Conservation (phyloP, 768 basidiomycete genomes). For the Termitomyces sp. region DNA sequence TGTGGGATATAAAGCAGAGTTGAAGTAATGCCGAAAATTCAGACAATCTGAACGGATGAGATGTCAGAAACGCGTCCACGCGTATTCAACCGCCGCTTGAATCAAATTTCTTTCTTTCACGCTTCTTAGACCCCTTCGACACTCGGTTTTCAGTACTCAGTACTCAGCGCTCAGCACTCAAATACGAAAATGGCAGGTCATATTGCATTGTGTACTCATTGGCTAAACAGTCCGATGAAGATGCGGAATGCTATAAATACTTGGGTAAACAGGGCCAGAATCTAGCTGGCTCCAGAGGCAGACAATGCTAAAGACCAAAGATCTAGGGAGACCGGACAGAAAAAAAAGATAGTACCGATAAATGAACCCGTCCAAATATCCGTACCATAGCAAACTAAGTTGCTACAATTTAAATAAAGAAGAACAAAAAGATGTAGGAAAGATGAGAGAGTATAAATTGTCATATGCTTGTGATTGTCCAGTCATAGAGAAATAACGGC, state of each 20-base stretch:
- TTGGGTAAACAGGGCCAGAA: neutral
- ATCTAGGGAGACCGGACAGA: neutral
- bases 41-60: neutral
- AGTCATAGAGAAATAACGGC: constrained; percentile 15
- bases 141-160: too few species aligned
- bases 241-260: constrained; percentile 10
- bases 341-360: neutral
- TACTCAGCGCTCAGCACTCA: too few species aligned
- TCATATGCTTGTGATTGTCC: constrained; percentile 17
- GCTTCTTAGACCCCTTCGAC: too few species aligned
- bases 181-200: neutral
- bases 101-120: constrained; percentile 8
- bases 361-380: constrained; percentile 14
- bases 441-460: constrained; percentile 8
- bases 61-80: constrained; percentile 18
- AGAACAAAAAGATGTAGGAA: neutral
- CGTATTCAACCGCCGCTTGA: constrained; percentile 20
- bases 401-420: neutral
- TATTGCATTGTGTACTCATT: constrained; percentile 5
- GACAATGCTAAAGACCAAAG: neutral
- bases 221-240: constrained; percentile 6
- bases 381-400: constrained; percentile 3
- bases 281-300: neutral
- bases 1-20: constrained; percentile 2
- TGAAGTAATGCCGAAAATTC: neutral